These are phyloP conservation scores for Fraxinus ornus DNA, from an alignment of 305 asterid genomes.

Conservation along the genomic window DNA sequence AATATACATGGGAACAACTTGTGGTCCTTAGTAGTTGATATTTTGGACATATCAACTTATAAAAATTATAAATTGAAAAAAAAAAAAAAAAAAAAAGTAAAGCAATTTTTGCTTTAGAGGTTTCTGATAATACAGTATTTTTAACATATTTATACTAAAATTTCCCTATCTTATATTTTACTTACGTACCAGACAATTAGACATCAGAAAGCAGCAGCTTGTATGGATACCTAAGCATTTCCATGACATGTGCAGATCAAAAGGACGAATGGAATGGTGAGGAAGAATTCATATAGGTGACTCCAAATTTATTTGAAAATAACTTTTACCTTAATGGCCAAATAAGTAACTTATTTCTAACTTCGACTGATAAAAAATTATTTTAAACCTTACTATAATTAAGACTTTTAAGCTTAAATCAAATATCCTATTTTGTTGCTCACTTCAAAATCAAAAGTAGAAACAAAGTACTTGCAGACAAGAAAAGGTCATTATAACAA, in stretches of 20 bases:
- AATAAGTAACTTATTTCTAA: neutral
- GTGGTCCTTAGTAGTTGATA: slow-evolving; percentile 29
- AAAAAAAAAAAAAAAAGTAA: neutral
- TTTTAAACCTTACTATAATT: neutral
- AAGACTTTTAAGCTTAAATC: neutral
- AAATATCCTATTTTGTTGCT: neutral
- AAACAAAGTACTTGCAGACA: slow-evolving; percentile 22
- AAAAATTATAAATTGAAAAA: neutral
- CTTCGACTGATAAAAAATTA: neutral
- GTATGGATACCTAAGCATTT: neutral
- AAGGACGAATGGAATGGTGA: neutral
- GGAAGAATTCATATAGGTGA: neutral
- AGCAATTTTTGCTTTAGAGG: neutral
- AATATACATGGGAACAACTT: slow-evolving; percentile 30
- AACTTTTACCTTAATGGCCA: neutral
- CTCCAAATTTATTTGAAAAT: neutral
- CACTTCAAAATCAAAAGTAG: slow-evolving; percentile 7
- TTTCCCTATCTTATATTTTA: neutral
- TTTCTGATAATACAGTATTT: neutral
- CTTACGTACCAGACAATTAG: neutral
- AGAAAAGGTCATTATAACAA: neutral
- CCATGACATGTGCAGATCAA: neutral
- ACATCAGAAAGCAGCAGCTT: neutral
- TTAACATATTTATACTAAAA: neutral
- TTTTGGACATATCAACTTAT: slow-evolving; percentile 21